These are phyloP conservation scores for Chamaecrista fasciculata DNA, from an alignment of 306 rosid genomes.

Conservation along the genomic window DNA sequence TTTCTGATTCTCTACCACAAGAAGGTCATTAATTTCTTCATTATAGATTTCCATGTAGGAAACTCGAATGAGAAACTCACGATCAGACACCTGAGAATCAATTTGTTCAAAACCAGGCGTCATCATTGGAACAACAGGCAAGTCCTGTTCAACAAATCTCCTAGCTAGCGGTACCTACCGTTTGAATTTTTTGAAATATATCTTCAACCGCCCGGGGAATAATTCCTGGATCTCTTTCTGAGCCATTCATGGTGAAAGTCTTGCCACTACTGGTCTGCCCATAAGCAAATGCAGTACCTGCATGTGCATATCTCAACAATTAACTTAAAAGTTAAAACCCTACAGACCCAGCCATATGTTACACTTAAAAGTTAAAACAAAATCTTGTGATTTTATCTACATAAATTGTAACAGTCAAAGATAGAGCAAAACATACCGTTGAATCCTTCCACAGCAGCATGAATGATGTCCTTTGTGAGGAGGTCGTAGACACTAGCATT, in stretches of 20 bases:
- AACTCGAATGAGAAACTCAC: conserved; percentile 87
- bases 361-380: not conserved
- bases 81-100: conserved; percentile 54
- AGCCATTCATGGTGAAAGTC: conserved; percentile 97
- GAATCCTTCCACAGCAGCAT: conserved; percentile 89
- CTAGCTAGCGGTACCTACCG: conserved; percentile 37
- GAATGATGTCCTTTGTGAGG: conserved; percentile 79
- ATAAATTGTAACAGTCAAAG: not conserved
- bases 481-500: conserved; percentile 72
- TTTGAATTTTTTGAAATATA: conserved; percentile 65
- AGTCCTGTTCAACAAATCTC: not conserved
- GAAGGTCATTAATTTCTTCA: conserved; percentile 91
- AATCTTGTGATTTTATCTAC: not conserved
- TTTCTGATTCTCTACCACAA: conserved; percentile 80
- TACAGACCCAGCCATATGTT: not conserved
- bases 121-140: conserved; percentile 9
- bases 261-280: conserved; percentile 99
- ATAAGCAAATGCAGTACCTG: conserved; percentile 98
- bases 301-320: conserved; percentile 27
- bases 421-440: conserved; percentile 50
- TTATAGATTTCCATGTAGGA: conserved; percentile 96
- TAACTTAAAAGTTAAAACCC: conserved; percentile 24
- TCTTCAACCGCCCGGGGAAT: conserved; percentile 81
- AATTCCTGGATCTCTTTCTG: conserved; percentile 72
- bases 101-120: conserved; percentile 20